A percentile compares a stretch with the other conserved stretches of the same genome.
These are phyloP conservation scores for Lichina pygmaea DNA, from an alignment of 495 filamentous ascomycete species.

Conservation along the genomic window DNA sequence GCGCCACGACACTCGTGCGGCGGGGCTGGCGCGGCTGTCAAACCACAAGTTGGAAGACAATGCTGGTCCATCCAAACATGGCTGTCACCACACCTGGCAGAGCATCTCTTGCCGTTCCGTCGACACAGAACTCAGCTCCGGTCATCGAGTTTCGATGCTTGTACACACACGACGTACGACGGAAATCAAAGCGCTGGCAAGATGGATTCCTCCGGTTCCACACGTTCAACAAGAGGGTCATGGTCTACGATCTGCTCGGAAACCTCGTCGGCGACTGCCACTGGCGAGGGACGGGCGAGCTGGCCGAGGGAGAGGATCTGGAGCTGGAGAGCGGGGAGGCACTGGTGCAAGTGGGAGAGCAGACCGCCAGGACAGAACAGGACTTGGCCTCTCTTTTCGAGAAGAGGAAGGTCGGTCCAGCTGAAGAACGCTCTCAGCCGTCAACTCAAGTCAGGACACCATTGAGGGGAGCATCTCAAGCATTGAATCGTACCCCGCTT, in stretches of 20 bases:
- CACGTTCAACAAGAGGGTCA: slow-evolving; percentile 71
- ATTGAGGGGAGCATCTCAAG: too few relatives aligned
- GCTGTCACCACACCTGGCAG: not conserved
- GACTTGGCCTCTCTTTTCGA: slow-evolving; percentile 49
- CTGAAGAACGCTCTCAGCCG: too few relatives aligned
- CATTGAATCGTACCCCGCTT: too few relatives aligned
- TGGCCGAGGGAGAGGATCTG: slow-evolving; percentile 59
- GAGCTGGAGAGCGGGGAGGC: slow-evolving; percentile 33
- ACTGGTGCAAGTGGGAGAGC: slow-evolving; percentile 55
- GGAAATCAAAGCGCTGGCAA: slow-evolving; percentile 80
- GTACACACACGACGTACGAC: slow-evolving; percentile 57
- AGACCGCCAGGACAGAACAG: slow-evolving; percentile 39
- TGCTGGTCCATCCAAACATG: not conserved
- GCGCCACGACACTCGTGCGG: too few relatives aligned
- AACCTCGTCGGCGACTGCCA: slow-evolving; percentile 70
- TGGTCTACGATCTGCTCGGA: slow-evolving; percentile 63
- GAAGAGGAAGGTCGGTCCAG: slow-evolving; percentile 17
- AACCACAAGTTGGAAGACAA: not conserved
- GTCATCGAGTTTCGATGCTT: slow-evolving; percentile 64
- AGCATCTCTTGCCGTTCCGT: slow-evolving; percentile 5
- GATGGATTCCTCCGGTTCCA: slow-evolving; percentile 74
- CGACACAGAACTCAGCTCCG: slow-evolving; percentile 35
- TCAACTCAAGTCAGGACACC: too few relatives aligned
- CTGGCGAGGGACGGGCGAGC: slow-evolving; percentile 35
- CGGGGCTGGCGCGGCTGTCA: not conserved